Percentiles rank a stretch among this genome's conserved stretches.
phyloP scores from a whole-genome alignment of 495 filamentous ascomycete genomes.

The Penicillium samsonianum region DNA sequence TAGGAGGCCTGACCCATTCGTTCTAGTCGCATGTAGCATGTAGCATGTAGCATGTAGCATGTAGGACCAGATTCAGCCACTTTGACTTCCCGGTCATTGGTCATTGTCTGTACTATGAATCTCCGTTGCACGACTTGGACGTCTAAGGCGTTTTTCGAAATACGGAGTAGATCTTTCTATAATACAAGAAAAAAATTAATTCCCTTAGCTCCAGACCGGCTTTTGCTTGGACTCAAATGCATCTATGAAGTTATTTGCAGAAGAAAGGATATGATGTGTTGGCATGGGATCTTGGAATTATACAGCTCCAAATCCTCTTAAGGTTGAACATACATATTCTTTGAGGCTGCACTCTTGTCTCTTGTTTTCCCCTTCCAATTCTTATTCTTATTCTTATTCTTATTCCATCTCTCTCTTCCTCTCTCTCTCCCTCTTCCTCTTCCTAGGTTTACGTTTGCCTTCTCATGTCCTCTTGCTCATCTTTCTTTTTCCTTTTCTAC shows the following conservation, averaged over 20 bases:
- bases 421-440: constrained; percentile 4
- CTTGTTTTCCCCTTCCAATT: constrained; percentile 14
- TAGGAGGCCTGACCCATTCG: neutral
- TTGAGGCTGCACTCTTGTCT: constrained; percentile 5
- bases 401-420: neutral
- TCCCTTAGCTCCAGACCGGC: constrained; percentile 3
- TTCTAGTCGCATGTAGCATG: constrained; percentile 19
- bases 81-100: constrained; percentile 21
- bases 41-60: constrained; percentile 16
- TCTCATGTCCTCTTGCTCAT: neutral
- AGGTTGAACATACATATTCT: constrained; percentile 5
- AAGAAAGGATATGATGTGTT: constrained; percentile 18
- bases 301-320: constrained; percentile 27
- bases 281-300: constrained; percentile 14
- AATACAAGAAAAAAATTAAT: constrained; percentile 10
- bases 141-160: constrained; percentile 12
- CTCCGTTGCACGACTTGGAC: constrained; percentile 24
- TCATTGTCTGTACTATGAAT: constrained; percentile 20
- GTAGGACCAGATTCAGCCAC: constrained; percentile 28
- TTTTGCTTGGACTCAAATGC: constrained; percentile 19
- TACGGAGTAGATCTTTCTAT: constrained; percentile 3
- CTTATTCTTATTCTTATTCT: neutral
- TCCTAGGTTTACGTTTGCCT: neutral
- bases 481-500: neutral
- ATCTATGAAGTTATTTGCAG: constrained; percentile 20